Conservation (phyloP, 83 land plant genomes). For the Picea engelmannii region DNA sequence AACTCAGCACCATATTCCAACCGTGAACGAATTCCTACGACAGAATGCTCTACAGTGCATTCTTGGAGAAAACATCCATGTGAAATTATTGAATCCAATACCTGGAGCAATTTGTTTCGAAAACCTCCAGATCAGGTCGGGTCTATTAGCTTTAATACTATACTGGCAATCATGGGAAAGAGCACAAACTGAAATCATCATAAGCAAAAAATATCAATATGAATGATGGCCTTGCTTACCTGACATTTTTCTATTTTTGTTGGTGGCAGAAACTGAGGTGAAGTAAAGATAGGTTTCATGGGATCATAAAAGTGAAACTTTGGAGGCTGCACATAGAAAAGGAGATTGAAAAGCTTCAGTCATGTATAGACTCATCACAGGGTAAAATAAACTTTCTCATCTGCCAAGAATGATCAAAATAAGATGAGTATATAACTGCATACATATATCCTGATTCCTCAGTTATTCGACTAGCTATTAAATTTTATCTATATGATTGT, state of each 20-base stretch:
- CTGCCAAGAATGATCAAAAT: too few species aligned
- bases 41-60: conserved; percentile 48
- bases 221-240: conserved; percentile 26
- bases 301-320: conserved; percentile 59
- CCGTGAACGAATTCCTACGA: conserved; percentile 62
- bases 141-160: not conserved
- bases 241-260: conserved; percentile 61
- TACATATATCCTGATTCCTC: not conserved
- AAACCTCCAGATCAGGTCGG: not conserved
- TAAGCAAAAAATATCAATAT: not conserved
- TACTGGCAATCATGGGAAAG: not conserved
- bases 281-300: conserved; percentile 55
- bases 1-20: conserved; percentile 50
- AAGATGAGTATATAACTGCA: too few species aligned
- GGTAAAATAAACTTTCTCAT: too few species aligned
- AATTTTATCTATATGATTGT: not conserved
- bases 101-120: conserved; percentile 25
- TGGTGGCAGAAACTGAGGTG: conserved; percentile 61
- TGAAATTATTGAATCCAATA: conserved; percentile 51
- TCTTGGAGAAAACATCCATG: conserved; percentile 63
- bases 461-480: not conserved
- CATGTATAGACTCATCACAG: not conserved
- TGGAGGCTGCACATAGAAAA: conserved; percentile 48
- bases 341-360: not conserved
- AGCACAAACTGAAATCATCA: not conserved